Percentiles rank a stretch among this genome's conserved stretches.
phyloP scores from a whole-genome alignment of 1,284 basidiomycete genomes.

The Coriolopsis trogii region DNA sequence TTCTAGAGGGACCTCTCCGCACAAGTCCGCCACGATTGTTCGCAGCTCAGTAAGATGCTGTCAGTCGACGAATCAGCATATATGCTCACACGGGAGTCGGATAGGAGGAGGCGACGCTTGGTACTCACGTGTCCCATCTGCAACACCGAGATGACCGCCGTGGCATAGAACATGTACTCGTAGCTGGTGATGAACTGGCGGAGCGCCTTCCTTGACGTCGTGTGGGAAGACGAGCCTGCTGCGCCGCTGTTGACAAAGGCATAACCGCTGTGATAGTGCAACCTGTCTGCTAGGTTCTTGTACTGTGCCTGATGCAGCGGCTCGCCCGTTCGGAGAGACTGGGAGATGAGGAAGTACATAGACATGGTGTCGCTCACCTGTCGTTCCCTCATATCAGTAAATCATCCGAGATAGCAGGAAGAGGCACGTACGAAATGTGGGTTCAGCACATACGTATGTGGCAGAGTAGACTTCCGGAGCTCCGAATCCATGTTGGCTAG shows the following conservation, averaged over 20 bases:
- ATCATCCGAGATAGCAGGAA: not conserved
- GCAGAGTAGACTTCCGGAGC: constrained; percentile 41
- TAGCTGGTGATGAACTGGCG: constrained; percentile 36
- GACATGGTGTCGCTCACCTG: constrained; percentile 51
- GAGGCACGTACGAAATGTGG: constrained; percentile 45
- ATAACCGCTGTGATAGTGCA: constrained; percentile 44
- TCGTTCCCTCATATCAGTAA: not conserved
- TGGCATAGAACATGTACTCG: constrained; percentile 50
- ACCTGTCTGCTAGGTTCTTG: constrained; percentile 44
- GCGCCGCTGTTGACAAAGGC: constrained; percentile 13
- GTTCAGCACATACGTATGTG: constrained; percentile 48
- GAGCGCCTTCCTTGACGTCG: constrained; percentile 25
- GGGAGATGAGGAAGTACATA: constrained; percentile 46
- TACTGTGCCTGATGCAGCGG: constrained; percentile 50
- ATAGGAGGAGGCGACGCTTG: not conserved
- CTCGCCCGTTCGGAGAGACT: constrained; percentile 49
- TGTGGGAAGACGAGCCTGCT: constrained; percentile 10
- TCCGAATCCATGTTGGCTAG: constrained; percentile 42
- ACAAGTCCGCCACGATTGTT: constrained; percentile 42
- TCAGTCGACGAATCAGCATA: not conserved
- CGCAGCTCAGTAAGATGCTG: constrained; percentile 49
- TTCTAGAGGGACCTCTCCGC: constrained; percentile 49
- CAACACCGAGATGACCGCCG: constrained; percentile 46
- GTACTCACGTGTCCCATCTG: constrained; percentile 44
- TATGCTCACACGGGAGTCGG: not conserved